phyloP scores from a whole-genome alignment of 768 basidiomycete species.

The Obba rivulosa region DNA sequence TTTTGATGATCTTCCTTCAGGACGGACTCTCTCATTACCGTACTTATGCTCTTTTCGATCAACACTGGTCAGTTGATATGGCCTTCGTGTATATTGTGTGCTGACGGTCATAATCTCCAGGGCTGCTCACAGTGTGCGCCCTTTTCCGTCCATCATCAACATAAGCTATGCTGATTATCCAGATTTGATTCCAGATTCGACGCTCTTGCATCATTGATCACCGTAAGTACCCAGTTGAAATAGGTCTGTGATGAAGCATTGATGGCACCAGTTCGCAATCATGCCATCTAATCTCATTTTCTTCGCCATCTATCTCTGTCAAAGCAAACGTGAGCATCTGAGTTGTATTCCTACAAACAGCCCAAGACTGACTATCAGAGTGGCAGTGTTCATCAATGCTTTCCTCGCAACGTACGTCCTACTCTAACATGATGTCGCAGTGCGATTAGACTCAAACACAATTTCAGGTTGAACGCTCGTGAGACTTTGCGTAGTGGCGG shows the following conservation, averaged over 20 bases:
- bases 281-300: constrained; percentile 56
- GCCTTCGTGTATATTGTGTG: background rate
- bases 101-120: constrained; percentile 23
- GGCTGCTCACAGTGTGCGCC: constrained; percentile 34
- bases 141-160: background rate
- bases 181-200: constrained; percentile 36
- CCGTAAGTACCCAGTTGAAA: constrained; percentile 18
- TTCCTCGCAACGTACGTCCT: constrained; percentile 40
- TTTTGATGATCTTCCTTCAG: constrained; percentile 22
- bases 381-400: constrained; percentile 51
- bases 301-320: constrained; percentile 46
- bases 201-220: constrained; percentile 39
- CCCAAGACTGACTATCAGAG: background rate
- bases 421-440: background rate
- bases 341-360: background rate
- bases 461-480: constrained; percentile 33
- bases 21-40: constrained; percentile 44
- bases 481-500: constrained; percentile 12
- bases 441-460: background rate
- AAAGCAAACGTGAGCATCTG: constrained; percentile 44
- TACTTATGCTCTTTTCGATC: constrained; percentile 46
- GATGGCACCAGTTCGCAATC: constrained; percentile 28
- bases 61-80: constrained; percentile 43
- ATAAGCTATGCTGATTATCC: background rate
- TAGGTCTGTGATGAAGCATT: background rate